These are phyloP conservation scores for Myxozyma udenii DNA, from an alignment of 805 yeast species.

Conservation along the genomic window DNA sequence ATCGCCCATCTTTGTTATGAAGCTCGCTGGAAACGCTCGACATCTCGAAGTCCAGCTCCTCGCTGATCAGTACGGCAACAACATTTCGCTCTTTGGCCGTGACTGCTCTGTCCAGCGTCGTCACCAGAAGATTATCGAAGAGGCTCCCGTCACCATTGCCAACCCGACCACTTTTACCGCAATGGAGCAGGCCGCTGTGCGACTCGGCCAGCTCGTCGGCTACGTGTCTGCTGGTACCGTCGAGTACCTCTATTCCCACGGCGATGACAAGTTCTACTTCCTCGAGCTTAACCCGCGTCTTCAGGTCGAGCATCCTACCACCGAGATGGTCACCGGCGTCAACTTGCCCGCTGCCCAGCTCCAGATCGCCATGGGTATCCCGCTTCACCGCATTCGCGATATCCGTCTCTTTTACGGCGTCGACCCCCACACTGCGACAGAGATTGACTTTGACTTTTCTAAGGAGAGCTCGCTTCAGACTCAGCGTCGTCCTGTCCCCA, in stretches of 20 bases:
- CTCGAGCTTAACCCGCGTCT: conserved; percentile 96
- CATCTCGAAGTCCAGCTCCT: conserved; percentile 96
- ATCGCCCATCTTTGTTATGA: conserved; percentile 96
- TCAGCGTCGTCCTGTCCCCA: conserved; percentile 91
- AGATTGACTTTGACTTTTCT: conserved; percentile 85
- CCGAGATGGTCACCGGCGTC: conserved; percentile 99
- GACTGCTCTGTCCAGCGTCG: conserved; percentile 99
- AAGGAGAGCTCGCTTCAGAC: conserved; percentile 65
- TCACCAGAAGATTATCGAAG: conserved; percentile 98
- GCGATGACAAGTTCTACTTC: conserved; percentile 92
- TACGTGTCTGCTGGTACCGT: conserved; percentile 99
- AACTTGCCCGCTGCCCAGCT: conserved; percentile 97
- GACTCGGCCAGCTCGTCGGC: conserved; percentile 95
- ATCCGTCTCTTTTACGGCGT: conserved; percentile 91
- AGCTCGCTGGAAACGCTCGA: conserved; percentile 95
- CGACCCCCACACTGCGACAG: conserved; percentile 88
- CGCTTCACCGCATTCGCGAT: conserved; percentile 90
- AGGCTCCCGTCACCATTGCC: conserved; percentile 97
- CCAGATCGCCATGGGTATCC: conserved; percentile 99
- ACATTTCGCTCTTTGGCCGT: conserved; percentile 95
- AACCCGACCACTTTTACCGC: conserved; percentile 74
- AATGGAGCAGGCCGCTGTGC: conserved; percentile 97
- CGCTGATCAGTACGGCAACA: conserved; percentile 98
- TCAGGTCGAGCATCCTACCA: conserved; percentile 99
- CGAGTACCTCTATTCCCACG: conserved; percentile 90